These are phyloP conservation scores for Cryphonectria parasitica DNA, from an alignment of 2,329 filamentous ascomycete genomes.

Conservation along the genomic window DNA sequence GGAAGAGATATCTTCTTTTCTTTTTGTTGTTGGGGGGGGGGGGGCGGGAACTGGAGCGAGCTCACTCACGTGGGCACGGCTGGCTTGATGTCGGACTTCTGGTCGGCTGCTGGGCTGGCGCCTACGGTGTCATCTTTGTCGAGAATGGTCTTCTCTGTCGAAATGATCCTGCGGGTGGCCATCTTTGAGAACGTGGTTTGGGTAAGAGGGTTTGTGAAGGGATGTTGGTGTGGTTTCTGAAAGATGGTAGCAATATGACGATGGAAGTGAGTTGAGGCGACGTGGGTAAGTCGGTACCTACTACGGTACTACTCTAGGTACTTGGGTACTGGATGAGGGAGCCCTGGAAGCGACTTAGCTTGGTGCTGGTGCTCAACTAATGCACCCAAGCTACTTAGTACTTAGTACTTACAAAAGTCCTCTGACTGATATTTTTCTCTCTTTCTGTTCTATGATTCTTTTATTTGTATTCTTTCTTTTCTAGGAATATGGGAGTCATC, in stretches of 20 bases:
- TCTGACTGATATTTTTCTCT: too few species aligned
- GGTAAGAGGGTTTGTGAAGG: not conserved
- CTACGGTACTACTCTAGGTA: not conserved
- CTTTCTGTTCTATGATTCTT: not conserved
- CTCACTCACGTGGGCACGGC: slow-evolving; percentile 76
- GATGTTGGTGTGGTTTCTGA: not conserved
- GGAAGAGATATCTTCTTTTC: not conserved
- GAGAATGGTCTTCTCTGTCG: slow-evolving; percentile 67
- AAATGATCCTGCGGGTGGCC: slow-evolving; percentile 70
- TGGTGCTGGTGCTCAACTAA: not conserved
- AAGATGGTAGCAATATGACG: not conserved
- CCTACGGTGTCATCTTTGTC: slow-evolving; percentile 58
- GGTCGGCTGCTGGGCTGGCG: slow-evolving; percentile 45
- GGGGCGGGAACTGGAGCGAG: not conserved
- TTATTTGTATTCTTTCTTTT: not conserved
- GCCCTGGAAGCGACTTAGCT: not conserved
- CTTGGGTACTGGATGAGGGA: not conserved
- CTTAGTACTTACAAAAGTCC: too few species aligned
- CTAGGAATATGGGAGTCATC: not conserved
- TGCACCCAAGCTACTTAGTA: not conserved
- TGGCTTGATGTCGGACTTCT: slow-evolving; percentile 75
- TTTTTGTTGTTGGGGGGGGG: too few species aligned
- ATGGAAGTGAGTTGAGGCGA: not conserved
- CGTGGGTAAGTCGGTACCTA: not conserved
- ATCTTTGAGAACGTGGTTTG: slow-evolving; percentile 47